A percentile compares a stretch with the other conserved stretches of the same genome.
phyloP scores from a whole-genome alignment of 2,329 filamentous ascomycete species.

The Mycocentrospora acerina region DNA sequence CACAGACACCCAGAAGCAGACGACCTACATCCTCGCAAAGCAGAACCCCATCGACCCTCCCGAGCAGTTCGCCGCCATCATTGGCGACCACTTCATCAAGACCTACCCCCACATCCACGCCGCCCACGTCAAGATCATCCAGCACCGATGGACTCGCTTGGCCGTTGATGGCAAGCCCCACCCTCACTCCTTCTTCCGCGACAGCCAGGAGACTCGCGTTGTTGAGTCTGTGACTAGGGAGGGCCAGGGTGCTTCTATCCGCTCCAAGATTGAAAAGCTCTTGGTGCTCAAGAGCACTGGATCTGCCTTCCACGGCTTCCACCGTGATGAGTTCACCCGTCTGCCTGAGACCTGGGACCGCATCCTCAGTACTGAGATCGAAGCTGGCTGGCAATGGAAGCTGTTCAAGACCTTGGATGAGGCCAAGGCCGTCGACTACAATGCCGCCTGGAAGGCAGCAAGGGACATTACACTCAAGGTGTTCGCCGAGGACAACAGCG shows the following conservation, averaged over 20 bases:
- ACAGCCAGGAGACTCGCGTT: constrained; percentile 83
- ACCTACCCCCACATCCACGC: constrained; percentile 85
- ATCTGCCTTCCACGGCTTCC: constrained; percentile 92
- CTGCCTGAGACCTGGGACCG: constrained; percentile 91
- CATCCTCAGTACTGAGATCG: constrained; percentile 90
- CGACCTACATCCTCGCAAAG: constrained; percentile 84
- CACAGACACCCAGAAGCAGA: constrained; percentile 98
- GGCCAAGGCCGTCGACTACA: constrained; percentile 70
- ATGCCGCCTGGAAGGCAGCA: constrained; percentile 76
- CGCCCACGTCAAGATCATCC: constrained; percentile 77
- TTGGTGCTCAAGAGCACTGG: constrained; percentile 95
- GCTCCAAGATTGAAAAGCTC: constrained; percentile 76
- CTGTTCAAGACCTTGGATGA: constrained; percentile 66
- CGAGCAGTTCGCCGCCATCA: constrained; percentile 82
- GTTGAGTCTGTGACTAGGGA: constrained; percentile 72
- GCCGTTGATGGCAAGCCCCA: constrained; percentile 83
- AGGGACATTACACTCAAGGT: constrained; percentile 83
- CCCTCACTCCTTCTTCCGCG: constrained; percentile 91
- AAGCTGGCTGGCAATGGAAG: constrained; percentile 84
- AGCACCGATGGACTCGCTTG: constrained; percentile 92
- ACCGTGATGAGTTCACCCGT: constrained; percentile 90
- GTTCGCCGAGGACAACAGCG: constrained; percentile 87
- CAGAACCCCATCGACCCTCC: constrained; percentile 89
- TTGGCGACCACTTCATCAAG: constrained; percentile 86
- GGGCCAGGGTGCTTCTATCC: constrained; percentile 70